Conservation (phyloP, 495 filamentous ascomycete species). For the Daldinia vernicosa region DNA sequence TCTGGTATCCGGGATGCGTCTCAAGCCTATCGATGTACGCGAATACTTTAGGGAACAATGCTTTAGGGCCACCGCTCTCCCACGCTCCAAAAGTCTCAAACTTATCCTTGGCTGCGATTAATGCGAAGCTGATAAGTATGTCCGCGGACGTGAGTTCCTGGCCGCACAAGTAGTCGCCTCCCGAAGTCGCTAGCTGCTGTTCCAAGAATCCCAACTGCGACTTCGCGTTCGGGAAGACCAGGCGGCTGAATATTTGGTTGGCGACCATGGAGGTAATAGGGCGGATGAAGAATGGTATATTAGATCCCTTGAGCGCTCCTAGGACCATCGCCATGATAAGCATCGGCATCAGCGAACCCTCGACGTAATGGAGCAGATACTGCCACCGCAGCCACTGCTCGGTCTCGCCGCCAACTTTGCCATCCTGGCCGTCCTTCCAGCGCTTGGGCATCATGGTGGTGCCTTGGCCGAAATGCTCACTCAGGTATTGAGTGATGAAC, state of each 20-base stretch:
- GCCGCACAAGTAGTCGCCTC: slow-evolving; percentile 77
- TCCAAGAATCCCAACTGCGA: slow-evolving; percentile 78
- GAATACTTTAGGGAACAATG: slow-evolving; percentile 57
- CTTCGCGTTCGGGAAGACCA: slow-evolving; percentile 70
- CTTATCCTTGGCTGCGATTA: slow-evolving; percentile 66
- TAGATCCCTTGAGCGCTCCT: slow-evolving; percentile 62
- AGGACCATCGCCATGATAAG: slow-evolving; percentile 60
- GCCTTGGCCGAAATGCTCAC: slow-evolving; percentile 68
- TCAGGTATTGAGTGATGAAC: slow-evolving; percentile 80
- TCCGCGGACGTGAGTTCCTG: slow-evolving; percentile 78
- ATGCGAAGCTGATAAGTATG: slow-evolving; percentile 79
- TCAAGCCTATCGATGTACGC: slow-evolving; percentile 71
- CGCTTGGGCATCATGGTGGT: slow-evolving; percentile 69
- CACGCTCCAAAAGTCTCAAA: slow-evolving; percentile 59
- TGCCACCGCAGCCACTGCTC: slow-evolving; percentile 80
- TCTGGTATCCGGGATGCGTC: slow-evolving; percentile 66
- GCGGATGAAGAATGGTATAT: slow-evolving; percentile 85
- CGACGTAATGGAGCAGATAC: slow-evolving; percentile 83
- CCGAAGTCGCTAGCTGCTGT: slow-evolving; percentile 69
- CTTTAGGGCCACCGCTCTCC: slow-evolving; percentile 34
- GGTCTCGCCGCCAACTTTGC: slow-evolving; percentile 70
- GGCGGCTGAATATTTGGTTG: slow-evolving; percentile 65
- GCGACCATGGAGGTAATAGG: slow-evolving; percentile 75
- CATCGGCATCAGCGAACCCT: slow-evolving; percentile 73
- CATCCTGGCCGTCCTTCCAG: slow-evolving; percentile 65